phyloP scores from a whole-genome alignment of 2,329 filamentous ascomycete species.

The Thermomyces lanuginosus region DNA sequence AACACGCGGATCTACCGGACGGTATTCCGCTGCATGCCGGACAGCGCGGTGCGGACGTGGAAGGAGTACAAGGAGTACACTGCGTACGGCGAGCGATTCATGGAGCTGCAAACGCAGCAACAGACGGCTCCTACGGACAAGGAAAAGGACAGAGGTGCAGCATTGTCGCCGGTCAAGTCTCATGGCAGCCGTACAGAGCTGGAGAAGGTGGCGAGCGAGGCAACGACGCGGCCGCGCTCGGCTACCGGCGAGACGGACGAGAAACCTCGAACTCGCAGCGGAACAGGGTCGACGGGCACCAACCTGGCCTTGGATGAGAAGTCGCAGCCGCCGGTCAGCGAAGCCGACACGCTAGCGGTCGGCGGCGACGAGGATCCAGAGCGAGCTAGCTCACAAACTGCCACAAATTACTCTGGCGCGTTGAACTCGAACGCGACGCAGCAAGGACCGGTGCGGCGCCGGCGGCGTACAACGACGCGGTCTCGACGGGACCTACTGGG shows the following conservation, averaged over 20 bases:
- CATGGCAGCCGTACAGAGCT: slow-evolving; percentile 1
- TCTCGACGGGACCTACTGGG: slow-evolving; percentile 34
- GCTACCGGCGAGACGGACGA: background rate
- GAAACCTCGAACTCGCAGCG: background rate
- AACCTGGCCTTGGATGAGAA: slow-evolving; percentile 11
- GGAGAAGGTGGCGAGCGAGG: slow-evolving; percentile 3
- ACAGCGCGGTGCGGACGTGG: slow-evolving; percentile 87
- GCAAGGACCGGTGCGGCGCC: slow-evolving; percentile 16
- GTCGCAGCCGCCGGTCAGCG: slow-evolving; percentile 12
- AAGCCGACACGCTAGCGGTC: too few relatives aligned
- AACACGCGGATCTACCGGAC: slow-evolving; percentile 89
- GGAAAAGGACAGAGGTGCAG: too few relatives aligned
- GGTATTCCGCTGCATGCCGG: slow-evolving; percentile 93
- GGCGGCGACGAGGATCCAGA: slow-evolving; percentile 11
- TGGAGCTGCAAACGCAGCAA: slow-evolving; percentile 42
- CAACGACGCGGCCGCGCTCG: background rate
- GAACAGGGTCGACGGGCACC: background rate
- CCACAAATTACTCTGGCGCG: slow-evolving; percentile 27
- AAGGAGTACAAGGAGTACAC: slow-evolving; percentile 76
- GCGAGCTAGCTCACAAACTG: slow-evolving; percentile 13
- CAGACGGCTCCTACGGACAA: too few relatives aligned
- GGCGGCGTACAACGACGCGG: slow-evolving; percentile 30
- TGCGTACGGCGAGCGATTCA: slow-evolving; percentile 62
- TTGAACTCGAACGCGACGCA: slow-evolving; percentile 19
- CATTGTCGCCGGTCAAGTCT: slow-evolving; percentile 1